Percentiles rank a stretch among this genome's conserved stretches.
phyloP scores from a whole-genome alignment of 768 basidiomycete genomes.

The Artomyces pyxidatus region DNA sequence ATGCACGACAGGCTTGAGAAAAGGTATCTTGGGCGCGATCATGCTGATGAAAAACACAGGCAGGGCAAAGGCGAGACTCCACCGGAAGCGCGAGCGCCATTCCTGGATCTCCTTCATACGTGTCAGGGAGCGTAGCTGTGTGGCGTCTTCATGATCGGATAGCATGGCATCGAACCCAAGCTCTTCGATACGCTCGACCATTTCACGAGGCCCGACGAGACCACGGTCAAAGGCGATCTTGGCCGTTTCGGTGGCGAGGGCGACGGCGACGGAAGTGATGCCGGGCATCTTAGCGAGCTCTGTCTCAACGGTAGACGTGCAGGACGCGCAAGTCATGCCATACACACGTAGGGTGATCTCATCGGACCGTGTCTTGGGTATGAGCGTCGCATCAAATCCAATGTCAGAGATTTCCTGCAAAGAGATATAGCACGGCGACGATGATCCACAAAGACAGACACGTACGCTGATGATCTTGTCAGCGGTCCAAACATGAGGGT shows the following conservation, averaged over 20 bases:
- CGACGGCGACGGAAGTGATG: constrained; percentile 61
- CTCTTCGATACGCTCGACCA: constrained; percentile 82
- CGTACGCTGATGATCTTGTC: constrained; percentile 73
- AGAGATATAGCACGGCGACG: neutral
- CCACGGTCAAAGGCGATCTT: constrained; percentile 69
- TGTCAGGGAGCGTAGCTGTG: constrained; percentile 79
- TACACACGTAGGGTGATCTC: constrained; percentile 71
- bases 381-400: constrained; percentile 80
- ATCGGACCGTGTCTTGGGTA: constrained; percentile 59
- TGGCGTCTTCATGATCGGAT: constrained; percentile 69
- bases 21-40: constrained; percentile 64
- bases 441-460: constrained; percentile 9
- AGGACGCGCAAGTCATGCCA: constrained; percentile 87
- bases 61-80: constrained; percentile 69
- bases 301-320: constrained; percentile 67
- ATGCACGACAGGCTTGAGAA: constrained; percentile 45
- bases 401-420: constrained; percentile 87
- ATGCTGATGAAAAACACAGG: constrained; percentile 94
- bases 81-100: constrained; percentile 75
- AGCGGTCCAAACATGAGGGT: constrained; percentile 69
- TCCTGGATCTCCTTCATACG: constrained; percentile 88
- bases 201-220: constrained; percentile 71
- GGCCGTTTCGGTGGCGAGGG: constrained; percentile 68
- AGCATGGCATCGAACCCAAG: constrained; percentile 89
- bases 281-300: constrained; percentile 66